Base-by-base conservation (phyloP, 2,329 filamentous ascomycete genomes). In the Aureobasidium sp. region DNA sequence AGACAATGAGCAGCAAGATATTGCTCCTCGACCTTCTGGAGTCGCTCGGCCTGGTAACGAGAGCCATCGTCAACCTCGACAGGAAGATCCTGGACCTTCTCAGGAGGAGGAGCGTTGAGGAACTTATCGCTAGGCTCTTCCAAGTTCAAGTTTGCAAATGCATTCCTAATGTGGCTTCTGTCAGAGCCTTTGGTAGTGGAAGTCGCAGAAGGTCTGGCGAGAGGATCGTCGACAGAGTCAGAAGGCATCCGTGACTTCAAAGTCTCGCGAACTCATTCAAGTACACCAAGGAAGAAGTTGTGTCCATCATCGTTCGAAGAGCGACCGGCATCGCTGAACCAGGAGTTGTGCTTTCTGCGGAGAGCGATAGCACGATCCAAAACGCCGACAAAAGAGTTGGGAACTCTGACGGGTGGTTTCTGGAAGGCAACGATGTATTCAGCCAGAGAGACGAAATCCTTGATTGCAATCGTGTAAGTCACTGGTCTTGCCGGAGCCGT, bases 311-410 rank as follows among this genome's bases (percentile, higher is more conserved):
- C n/a, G 2, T 27, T 16, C 5, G 31, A 31, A n/a, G 29, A 31
- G 16, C n/a, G 29, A 20, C 18, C 31, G 4, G 29, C 18, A 53
- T 53, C 13, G 16, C 7, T 53, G 29, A 53, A 53, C 48, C 48
- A 53, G 29, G 48, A 31, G 48, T 36, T 53, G 48, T 53, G 48
- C 20, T 53, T 53, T 36, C 20, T 53, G 8, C 48, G 48, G 29
- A 53, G 48, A 33, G 48, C 29, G 18, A 53, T 53, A 13, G 48
- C 48, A n/a, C 48, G 48, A n/a, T 53, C 48, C 48, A 53, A 13
- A 36, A n/a, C 48, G 5, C 7, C 9, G 18, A 53, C 48, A 53
- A 53, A 53, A 5, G 16, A 20, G 16, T 27, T n/a, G 2, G 48
- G 48, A 15, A 53, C 20, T 36, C n/a, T 20, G 31, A 53, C 29